Evolutionary conservation across 1,139 yeast genomes (phyloP), one percentile per base, ranked within the genome.

Genomic region (Zygosaccharomyces sapae): DNA sequence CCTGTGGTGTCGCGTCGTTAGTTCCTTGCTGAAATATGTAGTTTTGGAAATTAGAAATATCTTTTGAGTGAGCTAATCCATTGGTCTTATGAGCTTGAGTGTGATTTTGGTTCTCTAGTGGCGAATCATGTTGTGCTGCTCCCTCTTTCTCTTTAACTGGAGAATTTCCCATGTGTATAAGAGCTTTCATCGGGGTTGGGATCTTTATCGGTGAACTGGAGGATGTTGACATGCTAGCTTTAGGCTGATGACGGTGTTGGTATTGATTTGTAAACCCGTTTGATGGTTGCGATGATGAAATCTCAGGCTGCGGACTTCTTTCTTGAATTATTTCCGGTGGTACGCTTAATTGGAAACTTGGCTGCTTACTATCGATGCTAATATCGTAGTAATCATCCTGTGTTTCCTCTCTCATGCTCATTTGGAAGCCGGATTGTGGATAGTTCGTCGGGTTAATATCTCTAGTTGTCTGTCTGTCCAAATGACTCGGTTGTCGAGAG

Each of bases 131-230:
- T 31, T 6, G 44, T 33, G 33, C 22, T 25, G 18, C 33, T 8
- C 4, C 22, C 34, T 16, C 20, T 19, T 20, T 18, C 25, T 12
- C 44, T 40, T 22, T 31, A 34, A 16, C 50, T n/a, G 61, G 59
- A 3, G 59, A 50, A 29, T 46, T 48, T 22, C 50, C 51, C 8
- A 57, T 49, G 22, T 57, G 47, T 31, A 57, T 57, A 10, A 57
- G 41, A 35, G 54, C 54, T 36, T 55, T 55, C 22, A 57, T 55
- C 10, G 61, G 61, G 3, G 60, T 55, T 5, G 55, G 54, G 16
- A 56, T 44, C 10, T 49, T 51, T 19, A 55, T 47, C 2, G 59
- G 53, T 4, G 57, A 53, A 29, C 48, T 45, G 38, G 55, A 49
- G 19, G 44, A 43, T 30, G 47, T 43, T 18, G 51, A 48, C 10